Conservation (phyloP, 768 basidiomycete genomes). For the Pleurotus ostreatus region DNA sequence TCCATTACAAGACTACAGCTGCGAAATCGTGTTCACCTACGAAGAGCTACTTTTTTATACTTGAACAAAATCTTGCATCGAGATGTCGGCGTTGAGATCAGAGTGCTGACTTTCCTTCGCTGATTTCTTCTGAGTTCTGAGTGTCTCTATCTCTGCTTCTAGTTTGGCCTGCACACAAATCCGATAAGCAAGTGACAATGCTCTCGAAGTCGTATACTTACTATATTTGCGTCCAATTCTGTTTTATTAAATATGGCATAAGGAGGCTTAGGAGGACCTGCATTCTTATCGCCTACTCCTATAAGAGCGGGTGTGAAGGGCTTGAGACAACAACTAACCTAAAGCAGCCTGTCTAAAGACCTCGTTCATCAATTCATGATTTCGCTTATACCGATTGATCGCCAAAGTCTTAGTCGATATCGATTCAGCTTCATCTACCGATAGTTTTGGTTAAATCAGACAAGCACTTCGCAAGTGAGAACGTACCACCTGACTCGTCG, state of each 20-base stretch:
- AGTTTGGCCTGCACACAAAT: slow-evolving; percentile 43
- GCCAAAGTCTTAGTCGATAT: slow-evolving; percentile 74
- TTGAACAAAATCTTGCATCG: not conserved
- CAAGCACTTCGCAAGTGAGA: not conserved
- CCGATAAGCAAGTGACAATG: too few relatives aligned
- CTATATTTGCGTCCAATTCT: slow-evolving; percentile 55
- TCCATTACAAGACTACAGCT: too few relatives aligned
- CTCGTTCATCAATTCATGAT: slow-evolving; percentile 83
- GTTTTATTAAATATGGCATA: slow-evolving; percentile 59
- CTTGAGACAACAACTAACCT: slow-evolving; percentile 29
- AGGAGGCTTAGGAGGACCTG: slow-evolving; percentile 34
- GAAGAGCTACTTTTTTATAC: not conserved
- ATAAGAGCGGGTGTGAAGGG: not conserved
- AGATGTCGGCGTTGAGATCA: not conserved
- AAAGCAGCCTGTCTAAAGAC: slow-evolving; percentile 75
- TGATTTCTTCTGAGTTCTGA: slow-evolving; percentile 29
- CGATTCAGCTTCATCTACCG: slow-evolving; percentile 58
- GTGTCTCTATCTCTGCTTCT: slow-evolving; percentile 51
- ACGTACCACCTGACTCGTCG: slow-evolving; percentile 64
- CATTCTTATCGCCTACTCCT: slow-evolving; percentile 39
- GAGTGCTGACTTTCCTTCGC: slow-evolving; percentile 25
- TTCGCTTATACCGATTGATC: slow-evolving; percentile 67
- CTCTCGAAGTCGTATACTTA: slow-evolving; percentile 23
- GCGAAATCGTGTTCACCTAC: not conserved
- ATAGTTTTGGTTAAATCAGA: too few relatives aligned